A percentile compares a stretch with the other conserved stretches of the same genome.
These are phyloP conservation scores for Ettlia oleoabundans DNA, from an alignment of 139 green algal species.

Conservation along the genomic window DNA sequence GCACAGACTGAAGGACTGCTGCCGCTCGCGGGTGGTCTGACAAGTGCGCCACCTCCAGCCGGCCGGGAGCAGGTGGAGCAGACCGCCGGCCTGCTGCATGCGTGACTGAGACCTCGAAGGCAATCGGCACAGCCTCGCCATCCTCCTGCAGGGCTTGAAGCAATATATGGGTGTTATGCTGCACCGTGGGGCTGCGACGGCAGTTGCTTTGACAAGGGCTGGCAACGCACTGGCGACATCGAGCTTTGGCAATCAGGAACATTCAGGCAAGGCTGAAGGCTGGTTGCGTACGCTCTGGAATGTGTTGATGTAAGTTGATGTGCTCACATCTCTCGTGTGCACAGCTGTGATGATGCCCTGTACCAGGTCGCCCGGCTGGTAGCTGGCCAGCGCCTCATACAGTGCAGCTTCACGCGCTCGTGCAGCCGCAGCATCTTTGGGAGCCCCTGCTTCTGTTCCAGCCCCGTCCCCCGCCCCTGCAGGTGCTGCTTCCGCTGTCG, in stretches of 20 bases:
- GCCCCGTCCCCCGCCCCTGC: background rate
- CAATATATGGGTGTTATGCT: too few relatives aligned
- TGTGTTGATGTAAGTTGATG: too few relatives aligned
- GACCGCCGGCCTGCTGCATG: too few relatives aligned
- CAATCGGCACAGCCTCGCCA: background rate
- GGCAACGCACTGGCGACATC: too few relatives aligned
- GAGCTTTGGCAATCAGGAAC: too few relatives aligned
- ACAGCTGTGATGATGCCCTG: constrained; percentile 46
- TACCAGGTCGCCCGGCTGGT: constrained; percentile 64
- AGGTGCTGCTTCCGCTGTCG: background rate
- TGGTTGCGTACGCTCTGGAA: too few relatives aligned
- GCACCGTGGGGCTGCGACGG: too few relatives aligned
- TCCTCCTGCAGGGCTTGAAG: too few relatives aligned
- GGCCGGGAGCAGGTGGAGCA: background rate
- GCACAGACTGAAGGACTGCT: constrained; percentile 51
- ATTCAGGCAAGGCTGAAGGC: too few relatives aligned
- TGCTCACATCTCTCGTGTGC: constrained; percentile 25
- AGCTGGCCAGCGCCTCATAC: constrained; percentile 41
- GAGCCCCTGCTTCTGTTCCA: constrained; percentile 32
- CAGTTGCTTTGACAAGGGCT: too few relatives aligned
- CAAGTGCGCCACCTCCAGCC: constrained; percentile 74
- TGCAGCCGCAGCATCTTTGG: constrained; percentile 1
- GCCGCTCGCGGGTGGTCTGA: constrained; percentile 75
- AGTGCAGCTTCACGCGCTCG: background rate
- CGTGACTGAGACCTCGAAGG: constrained; percentile 3